A percentile compares a stretch with the other conserved stretches of the same genome.
Conservation (phyloP, 1,139 yeast species). For the Taphrina populina region DNA sequence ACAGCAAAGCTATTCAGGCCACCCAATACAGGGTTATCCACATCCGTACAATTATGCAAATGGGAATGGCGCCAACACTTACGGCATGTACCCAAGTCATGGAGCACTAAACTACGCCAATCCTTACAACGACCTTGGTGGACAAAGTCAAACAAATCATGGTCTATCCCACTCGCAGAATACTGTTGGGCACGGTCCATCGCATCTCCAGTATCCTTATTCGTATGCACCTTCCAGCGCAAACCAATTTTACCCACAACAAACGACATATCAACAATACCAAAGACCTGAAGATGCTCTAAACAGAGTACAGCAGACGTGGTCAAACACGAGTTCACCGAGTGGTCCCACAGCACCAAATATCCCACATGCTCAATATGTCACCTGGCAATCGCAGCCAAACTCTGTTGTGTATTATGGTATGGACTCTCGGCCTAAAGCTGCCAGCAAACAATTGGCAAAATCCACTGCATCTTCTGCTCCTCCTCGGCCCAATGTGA, state of each 20-base stretch:
- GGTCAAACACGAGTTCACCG: too few species aligned
- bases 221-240: not conserved
- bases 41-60: conserved; percentile 16
- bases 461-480: conserved; percentile 16
- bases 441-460: not conserved
- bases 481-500: conserved; percentile 30
- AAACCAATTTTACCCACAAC: not conserved
- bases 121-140: not conserved
- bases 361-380: not conserved
- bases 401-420: conserved; percentile 1
- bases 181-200: conserved; percentile 1
- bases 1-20: not conserved
- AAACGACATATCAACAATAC: not conserved
- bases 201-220: conserved; percentile 9
- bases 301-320: conserved; percentile 15
- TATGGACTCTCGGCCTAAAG: conserved; percentile 9
- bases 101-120: not conserved
- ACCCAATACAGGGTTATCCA: conserved; percentile 12
- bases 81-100: not conserved
- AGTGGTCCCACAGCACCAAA: conserved; percentile 13
- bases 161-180: not conserved
- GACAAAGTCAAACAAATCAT: not conserved
- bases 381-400: conserved; percentile 3
- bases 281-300: conserved; percentile 20
- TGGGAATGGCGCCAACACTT: not conserved